Evolutionary conservation across 2,329 filamentous ascomycete genomes (phyloP).

Genomic region (Trichoderma asperellum): DNA sequence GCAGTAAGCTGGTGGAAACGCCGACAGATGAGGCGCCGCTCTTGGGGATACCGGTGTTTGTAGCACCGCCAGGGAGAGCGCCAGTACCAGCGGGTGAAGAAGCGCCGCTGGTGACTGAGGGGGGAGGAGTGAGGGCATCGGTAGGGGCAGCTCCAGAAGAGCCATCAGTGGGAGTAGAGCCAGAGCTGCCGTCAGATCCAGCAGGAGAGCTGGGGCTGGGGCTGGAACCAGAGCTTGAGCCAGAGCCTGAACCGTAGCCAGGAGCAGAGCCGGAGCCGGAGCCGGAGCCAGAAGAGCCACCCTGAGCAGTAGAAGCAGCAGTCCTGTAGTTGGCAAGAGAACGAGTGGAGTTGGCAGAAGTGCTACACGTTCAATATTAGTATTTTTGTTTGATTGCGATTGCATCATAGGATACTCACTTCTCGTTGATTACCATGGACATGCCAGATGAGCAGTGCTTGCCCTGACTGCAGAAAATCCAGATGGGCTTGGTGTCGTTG

Average conservation of each 20-base stretch:
- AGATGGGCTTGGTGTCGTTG: constrained; percentile 71
- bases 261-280: constrained; percentile 20
- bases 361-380: constrained; percentile 39
- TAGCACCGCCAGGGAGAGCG: constrained; percentile 29
- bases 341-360: constrained; percentile 55
- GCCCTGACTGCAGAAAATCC: constrained; percentile 77
- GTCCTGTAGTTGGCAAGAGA: constrained; percentile 55
- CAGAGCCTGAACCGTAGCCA: not conserved
- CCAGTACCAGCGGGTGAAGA: constrained; percentile 34
- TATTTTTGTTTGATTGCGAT: constrained; percentile 19
- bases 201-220: not conserved
- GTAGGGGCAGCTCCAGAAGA: constrained; percentile 31
- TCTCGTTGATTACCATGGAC: constrained; percentile 75
- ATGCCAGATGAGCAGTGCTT: constrained; percentile 77
- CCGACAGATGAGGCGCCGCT: constrained; percentile 41
- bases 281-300: not conserved
- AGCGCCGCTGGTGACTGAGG: constrained; percentile 31
- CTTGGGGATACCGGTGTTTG: constrained; percentile 31
- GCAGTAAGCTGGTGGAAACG: constrained; percentile 48
- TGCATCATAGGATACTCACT: constrained; percentile 54
- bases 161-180: constrained; percentile 31
- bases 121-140: constrained; percentile 3
- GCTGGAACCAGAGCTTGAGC: constrained; percentile 5
- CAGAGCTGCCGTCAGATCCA: not conserved
- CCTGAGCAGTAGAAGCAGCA: constrained; percentile 39